Conservation (phyloP, 2,329 filamentous ascomycete species). For the Nannizzia gypsea region DNA sequence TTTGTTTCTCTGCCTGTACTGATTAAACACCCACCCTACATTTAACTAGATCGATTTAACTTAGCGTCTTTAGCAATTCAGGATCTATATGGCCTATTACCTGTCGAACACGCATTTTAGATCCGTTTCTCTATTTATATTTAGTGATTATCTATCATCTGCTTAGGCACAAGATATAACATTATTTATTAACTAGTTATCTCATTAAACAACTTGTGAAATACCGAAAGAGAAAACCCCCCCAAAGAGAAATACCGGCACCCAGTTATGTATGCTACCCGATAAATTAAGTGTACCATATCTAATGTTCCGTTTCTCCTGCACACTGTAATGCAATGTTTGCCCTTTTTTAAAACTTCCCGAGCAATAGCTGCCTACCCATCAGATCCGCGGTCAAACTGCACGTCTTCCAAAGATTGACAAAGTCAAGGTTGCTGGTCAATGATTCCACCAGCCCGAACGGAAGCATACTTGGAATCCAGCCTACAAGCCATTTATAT, state of each 20-base stretch:
- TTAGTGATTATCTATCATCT: neutral
- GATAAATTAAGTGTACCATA: neutral
- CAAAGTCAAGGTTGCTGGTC: slow-evolving; percentile 68
- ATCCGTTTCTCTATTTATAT: neutral
- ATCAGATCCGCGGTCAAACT: slow-evolving; percentile 65
- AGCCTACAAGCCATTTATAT: slow-evolving; percentile 37
- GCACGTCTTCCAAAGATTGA: slow-evolving; percentile 71
- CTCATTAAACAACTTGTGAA: neutral
- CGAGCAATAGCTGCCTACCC: slow-evolving; percentile 55
- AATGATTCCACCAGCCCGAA: slow-evolving; percentile 79
- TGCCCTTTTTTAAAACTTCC: slow-evolving; percentile 50
- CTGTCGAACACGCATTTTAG: neutral
- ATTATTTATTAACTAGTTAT: neutral
- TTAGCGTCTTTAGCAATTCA: neutral
- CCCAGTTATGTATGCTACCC: neutral
- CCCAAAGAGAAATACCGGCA: neutral
- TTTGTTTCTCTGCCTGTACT: neutral
- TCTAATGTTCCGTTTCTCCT: neutral
- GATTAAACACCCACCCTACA: neutral
- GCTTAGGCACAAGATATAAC: neutral
- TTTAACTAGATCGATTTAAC: slow-evolving; percentile 1
- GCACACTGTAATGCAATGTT: neutral
- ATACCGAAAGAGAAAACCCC: neutral
- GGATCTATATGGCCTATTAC: neutral
- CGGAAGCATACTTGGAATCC: slow-evolving; percentile 86